phyloP scores from a whole-genome alignment of 2,329 filamentous ascomycete genomes.

The Juglanconis juglandina region DNA sequence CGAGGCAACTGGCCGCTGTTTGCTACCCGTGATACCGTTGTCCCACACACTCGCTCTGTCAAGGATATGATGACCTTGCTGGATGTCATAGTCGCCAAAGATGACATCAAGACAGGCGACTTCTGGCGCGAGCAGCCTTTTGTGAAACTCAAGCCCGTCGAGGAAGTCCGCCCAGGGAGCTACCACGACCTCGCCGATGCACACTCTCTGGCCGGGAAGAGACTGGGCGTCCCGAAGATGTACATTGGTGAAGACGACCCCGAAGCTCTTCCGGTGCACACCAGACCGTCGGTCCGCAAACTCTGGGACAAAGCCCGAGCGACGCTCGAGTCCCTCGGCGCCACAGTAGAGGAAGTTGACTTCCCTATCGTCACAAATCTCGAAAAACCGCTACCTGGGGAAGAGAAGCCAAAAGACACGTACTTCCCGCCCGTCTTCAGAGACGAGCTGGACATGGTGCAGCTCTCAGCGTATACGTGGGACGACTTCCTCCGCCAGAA shows the following conservation, averaged over 20 bases:
- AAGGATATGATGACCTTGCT: slow-evolving; percentile 48
- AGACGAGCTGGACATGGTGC: slow-evolving; percentile 40
- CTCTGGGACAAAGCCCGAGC: slow-evolving; percentile 30
- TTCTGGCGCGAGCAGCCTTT: slow-evolving; percentile 53
- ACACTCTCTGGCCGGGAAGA: slow-evolving; percentile 37
- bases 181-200: slow-evolving; percentile 29
- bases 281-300: slow-evolving; percentile 21
- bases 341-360: slow-evolving; percentile 39
- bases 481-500: slow-evolving; percentile 46
- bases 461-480: slow-evolving; percentile 50
- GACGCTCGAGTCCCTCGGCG: slow-evolving; percentile 38
- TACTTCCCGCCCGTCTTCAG: slow-evolving; percentile 32
- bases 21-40: background rate
- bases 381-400: slow-evolving; percentile 33
- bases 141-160: slow-evolving; percentile 34
- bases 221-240: slow-evolving; percentile 48
- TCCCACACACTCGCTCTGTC: slow-evolving; percentile 37
- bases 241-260: slow-evolving; percentile 40
- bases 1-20: slow-evolving; percentile 7
- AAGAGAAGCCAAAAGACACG: background rate
- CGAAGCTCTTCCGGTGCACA: slow-evolving; percentile 18
- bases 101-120: slow-evolving; percentile 40
- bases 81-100: slow-evolving; percentile 42
- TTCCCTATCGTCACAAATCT: slow-evolving; percentile 45
- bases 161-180: slow-evolving; percentile 27